Base-by-base conservation (phyloP, 805 yeast genomes). In the Jamesozyma spencerorum region DNA sequence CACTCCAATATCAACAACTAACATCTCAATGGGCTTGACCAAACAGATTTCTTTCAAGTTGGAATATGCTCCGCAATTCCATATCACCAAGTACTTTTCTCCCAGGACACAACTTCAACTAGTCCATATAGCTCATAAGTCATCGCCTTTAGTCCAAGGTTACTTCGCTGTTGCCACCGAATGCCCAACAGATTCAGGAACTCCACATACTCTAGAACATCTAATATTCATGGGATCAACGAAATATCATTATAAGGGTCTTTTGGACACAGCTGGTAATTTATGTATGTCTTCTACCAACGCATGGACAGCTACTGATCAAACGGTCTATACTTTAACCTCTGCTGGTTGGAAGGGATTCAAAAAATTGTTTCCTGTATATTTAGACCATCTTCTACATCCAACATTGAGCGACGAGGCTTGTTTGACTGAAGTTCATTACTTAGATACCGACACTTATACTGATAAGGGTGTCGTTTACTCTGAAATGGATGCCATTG, bases 261-360 rank as follows among this genome's bases (percentile, higher is more conserved):
- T 88, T 37, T 66, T 92, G 36, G 98, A 92, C 55, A 79, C 79
- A 10, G 70, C 88, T 38, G 95, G 97, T 5, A 85, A 86, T 55
- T 64, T 84, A 42, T 79, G 86, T 46, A 83, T 81, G 62, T 82
- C 95, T 2, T 71, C 77, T 4, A 92, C 97, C 0, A 92, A 92
- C 56, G 98, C 98, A 0, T 88, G 96, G 96, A 92, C 98, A 0
- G 86, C 82, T 1, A 85, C 92, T 4, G 97, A 92, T 62, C 94
- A 85, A 57, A 92, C 98, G 0, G 96, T 87, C 2, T 92, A 92
- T 53, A 86, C 96, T 2, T 68, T 92, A 41, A 74, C 82, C 7
- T 79, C 94, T 30, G 97, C 97, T 1, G 97, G 97, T 8, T 88
- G 96, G 95, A 85, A 85, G 42, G 97, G 97, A 1, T 92, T 92